These are phyloP conservation scores for Psidium guajava DNA, from an alignment of 345 rosid species.

Conservation along the genomic window DNA sequence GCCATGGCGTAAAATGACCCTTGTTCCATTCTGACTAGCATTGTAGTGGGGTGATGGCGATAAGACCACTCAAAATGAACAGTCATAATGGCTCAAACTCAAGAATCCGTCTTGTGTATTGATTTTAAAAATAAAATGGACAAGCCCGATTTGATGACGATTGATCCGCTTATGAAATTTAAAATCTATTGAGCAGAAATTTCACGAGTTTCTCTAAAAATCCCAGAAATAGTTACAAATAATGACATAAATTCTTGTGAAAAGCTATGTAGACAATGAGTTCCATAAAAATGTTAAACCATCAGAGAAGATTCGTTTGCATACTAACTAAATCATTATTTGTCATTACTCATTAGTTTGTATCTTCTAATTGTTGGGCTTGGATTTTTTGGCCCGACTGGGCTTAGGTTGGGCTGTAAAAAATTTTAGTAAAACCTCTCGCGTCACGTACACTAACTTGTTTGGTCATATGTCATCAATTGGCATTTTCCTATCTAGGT, in stretches of 20 bases:
- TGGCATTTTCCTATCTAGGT: not conserved
- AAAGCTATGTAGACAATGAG: not conserved
- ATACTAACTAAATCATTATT: not conserved
- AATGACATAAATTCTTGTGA: not conserved
- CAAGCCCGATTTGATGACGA: fast-evolving
- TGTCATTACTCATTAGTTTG: not conserved
- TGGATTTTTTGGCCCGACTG: not conserved
- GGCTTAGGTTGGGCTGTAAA: not conserved
- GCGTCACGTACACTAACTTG: not conserved
- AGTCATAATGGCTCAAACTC: not conserved
- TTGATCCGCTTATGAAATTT: too few relatives aligned
- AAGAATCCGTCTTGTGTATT: not conserved
- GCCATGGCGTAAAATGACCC: not conserved
- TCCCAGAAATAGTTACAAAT: not conserved
- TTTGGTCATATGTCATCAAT: not conserved
- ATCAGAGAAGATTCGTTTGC: not conserved
- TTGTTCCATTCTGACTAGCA: not conserved
- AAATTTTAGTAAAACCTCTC: not conserved
- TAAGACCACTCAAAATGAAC: not conserved
- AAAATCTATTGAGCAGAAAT: not conserved
- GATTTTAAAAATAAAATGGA: fast-evolving
- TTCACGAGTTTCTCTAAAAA: not conserved
- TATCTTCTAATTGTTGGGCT: not conserved
- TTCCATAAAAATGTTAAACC: not conserved
- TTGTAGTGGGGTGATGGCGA: not conserved